Evolutionary conservation across 306 rosid species (phyloP).

Genomic region (Elaeagnus macrophylla): DNA sequence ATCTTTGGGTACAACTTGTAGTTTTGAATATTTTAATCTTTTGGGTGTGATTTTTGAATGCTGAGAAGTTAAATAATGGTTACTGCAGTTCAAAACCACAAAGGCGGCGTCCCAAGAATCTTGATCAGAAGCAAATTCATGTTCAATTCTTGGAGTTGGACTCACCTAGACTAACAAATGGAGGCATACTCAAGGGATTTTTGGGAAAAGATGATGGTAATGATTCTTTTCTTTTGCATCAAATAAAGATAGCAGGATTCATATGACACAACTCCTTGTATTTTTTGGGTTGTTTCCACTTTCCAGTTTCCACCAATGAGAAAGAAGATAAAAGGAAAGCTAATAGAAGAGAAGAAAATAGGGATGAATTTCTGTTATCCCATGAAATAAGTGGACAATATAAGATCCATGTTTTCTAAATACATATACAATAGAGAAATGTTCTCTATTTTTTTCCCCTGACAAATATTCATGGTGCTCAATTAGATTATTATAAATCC

Average conservation of each 20-base stretch:
- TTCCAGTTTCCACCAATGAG: no score
- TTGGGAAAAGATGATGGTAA: constrained; percentile 55
- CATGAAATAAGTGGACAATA: no score
- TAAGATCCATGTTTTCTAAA: no score
- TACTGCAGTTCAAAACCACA: constrained; percentile 66
- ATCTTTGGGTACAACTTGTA: constrained; percentile 32
- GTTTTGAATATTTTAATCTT: constrained; percentile 8
- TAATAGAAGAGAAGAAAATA: no score
- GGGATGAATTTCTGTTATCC: no score
- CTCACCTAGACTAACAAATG: constrained; percentile 38
- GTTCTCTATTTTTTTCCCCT: no score
- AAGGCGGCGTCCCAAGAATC: constrained; percentile 28
- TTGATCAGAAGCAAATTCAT: constrained; percentile 34
- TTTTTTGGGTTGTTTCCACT: no score
- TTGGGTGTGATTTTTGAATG: not conserved
- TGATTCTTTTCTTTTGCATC: constrained; percentile 13
- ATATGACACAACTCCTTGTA: no score
- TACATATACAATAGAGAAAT: no score
- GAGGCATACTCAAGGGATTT: constrained; percentile 37
- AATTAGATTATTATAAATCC: no score
- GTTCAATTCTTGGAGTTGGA: constrained; percentile 82
- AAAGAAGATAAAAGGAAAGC: no score
- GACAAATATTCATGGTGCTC: no score
- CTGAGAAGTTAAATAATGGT: constrained; percentile 20
- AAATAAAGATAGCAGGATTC: not conserved